Evolutionary conservation across 1,284 basidiomycete species (phyloP), one percentile per base, ranked within the genome.

Genomic region (Amylostereum chailletii): DNA sequence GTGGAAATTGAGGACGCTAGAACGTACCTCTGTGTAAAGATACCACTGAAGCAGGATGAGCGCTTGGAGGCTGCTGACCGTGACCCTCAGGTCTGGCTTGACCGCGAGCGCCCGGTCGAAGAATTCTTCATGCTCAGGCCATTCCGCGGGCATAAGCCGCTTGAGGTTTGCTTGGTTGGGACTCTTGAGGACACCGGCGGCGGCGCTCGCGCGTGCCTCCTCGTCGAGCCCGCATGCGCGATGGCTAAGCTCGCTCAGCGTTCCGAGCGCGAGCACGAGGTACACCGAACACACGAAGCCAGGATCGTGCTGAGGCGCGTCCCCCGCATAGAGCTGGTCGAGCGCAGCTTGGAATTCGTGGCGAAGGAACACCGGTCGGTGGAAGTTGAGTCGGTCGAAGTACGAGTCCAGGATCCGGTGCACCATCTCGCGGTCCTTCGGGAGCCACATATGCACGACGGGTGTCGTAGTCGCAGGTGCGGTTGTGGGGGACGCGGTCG

Each of bases 31-130:
- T 26, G 83, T 88, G 58, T 90, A 90, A 26, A 90, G 71, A 64
- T 90, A 90, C 88, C 86, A 90, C 50, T 90, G 88, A 38, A 90
- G 65, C 5, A 90, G 64, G 32, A 90, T 88, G 47, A 90, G 71
- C 1, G 87, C 85, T 62, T 90, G 87, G 52, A 90, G 65, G 61
- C 85, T 87, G 4, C 82, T 81, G 32, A 89, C 76, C 3, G 86
- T 87, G 58, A 90, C 86, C 26, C 83, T 77, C 40, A 90, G 67
- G 54, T 90, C 85, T 6, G 86, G 83, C 60, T 90, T 89, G 56
- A 88, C 75, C 27, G 76, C 72, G 3, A 90, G 65, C 3, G 87
- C 86, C 31, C 82, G 74, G 53, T 85, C 79, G 63, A 90, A 89
- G 62, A 90, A 88, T 58, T 89, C 85, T 51, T 86, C 83, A 52